A percentile compares a stretch with the other conserved stretches of the same genome.
phyloP scores from a whole-genome alignment of 2,329 filamentous ascomycete species.

The Taxawa tesnikishii region DNA sequence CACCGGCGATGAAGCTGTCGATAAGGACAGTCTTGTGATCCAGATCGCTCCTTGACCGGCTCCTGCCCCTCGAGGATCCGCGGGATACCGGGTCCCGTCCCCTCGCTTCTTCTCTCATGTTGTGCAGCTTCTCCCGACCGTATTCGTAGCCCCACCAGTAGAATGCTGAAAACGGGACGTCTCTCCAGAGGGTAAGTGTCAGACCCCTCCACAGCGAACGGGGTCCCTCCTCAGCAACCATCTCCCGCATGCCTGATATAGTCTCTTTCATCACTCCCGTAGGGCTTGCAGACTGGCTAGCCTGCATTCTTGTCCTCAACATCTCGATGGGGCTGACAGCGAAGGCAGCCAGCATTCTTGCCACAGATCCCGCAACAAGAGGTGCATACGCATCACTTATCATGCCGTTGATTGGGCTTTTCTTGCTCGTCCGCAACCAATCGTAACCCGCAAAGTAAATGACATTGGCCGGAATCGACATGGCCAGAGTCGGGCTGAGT shows the following conservation, averaged over 20 bases:
- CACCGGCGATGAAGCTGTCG: conserved; percentile 83
- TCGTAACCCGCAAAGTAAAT: conserved; percentile 99
- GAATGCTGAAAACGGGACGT: conserved; percentile 91
- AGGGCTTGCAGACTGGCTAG: conserved; percentile 35
- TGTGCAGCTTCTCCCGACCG: conserved; percentile 58
- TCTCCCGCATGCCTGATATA: conserved; percentile 59
- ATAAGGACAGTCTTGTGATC: conserved; percentile 66
- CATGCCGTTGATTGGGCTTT: conserved; percentile 54
- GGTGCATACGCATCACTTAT: conserved; percentile 63
- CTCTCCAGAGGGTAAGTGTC: conserved; percentile 84
- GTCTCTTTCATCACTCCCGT: conserved; percentile 68
- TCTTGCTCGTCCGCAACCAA: conserved; percentile 65
- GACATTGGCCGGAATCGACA: conserved; percentile 91
- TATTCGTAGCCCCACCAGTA: conserved; percentile 98
- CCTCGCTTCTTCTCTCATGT: conserved; percentile 46
- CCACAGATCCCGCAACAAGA: conserved; percentile 64
- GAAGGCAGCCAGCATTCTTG: conserved; percentile 68
- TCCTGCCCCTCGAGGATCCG: conserved; percentile 16
- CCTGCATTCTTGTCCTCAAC: conserved; percentile 85
- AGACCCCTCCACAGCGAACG: conserved; percentile 80
- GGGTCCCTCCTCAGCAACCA: conserved; percentile 69
- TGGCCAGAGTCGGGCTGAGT: conserved; percentile 82
- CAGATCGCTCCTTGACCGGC: conserved; percentile 50
- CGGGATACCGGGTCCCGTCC: conserved; percentile 1
- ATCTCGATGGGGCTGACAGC: conserved; percentile 87